Conservation (phyloP, 1,284 basidiomycete genomes). For the Peniophora sp. region DNA sequence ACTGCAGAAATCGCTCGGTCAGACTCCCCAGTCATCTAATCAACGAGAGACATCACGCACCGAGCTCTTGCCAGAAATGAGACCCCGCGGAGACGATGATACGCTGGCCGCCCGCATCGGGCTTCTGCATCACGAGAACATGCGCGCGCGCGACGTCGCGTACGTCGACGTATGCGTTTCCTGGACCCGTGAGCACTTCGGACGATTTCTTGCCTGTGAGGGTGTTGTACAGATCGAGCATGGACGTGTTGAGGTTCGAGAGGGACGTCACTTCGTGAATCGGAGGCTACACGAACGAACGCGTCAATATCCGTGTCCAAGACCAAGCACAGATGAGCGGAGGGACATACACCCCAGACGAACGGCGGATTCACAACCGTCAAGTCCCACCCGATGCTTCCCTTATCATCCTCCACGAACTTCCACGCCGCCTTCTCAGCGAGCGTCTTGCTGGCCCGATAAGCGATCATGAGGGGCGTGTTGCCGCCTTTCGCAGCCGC, state of each 20-base stretch:
- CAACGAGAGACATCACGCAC: conserved; percentile 10
- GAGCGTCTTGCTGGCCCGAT: conserved; percentile 50
- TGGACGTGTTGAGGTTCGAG: conserved; percentile 46
- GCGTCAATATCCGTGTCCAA: not conserved
- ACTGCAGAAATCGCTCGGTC: not conserved
- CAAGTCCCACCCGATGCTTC: conserved; percentile 41
- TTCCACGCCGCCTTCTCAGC: conserved; percentile 57
- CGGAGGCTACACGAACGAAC: conserved; percentile 21
- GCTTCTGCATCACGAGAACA: conserved; percentile 30
- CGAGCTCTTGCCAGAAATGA: conserved; percentile 24
- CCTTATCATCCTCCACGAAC: conserved; percentile 48
- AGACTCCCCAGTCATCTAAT: not conserved
- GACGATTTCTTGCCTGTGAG: conserved; percentile 11
- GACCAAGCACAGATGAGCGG: not conserved
- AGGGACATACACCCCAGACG: conserved; percentile 13
- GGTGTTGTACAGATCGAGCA: conserved; percentile 24
- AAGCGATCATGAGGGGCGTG: conserved; percentile 32
- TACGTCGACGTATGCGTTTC: conserved; percentile 31
- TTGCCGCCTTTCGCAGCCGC: conserved; percentile 42
- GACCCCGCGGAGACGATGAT: conserved; percentile 23
- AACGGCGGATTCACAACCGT: conserved; percentile 48
- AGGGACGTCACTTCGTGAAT: conserved; percentile 42
- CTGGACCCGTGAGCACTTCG: conserved; percentile 2
- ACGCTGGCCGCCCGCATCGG: conserved; percentile 35
- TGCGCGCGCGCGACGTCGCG: conserved; percentile 39